Evolutionary conservation across 2,329 filamentous ascomycete species (phyloP).

Genomic region (Hymenoscyphus occultus): DNA sequence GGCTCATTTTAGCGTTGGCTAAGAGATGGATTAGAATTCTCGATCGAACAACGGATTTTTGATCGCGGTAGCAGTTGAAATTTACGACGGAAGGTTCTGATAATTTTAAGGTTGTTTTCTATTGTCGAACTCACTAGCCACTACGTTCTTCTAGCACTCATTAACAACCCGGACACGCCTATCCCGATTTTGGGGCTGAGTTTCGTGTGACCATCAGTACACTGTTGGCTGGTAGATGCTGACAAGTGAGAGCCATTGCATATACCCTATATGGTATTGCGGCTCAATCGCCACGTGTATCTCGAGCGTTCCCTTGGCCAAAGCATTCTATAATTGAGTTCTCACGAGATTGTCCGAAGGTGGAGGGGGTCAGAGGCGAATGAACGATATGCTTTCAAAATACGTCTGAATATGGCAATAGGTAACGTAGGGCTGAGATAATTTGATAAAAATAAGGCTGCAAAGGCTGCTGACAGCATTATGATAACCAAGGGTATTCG

Average conservation of each 20-base stretch:
- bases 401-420: background rate
- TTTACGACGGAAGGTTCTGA: background rate
- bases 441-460: background rate
- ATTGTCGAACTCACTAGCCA: background rate
- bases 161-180: background rate
- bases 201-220: background rate
- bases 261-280: background rate
- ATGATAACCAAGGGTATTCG: background rate
- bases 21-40: background rate
- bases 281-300: background rate
- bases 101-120: background rate
- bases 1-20: constrained; percentile 6
- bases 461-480: background rate
- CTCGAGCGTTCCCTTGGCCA: too few species aligned
- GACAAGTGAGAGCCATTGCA: background rate
- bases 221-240: background rate
- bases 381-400: background rate
- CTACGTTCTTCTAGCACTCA: background rate
- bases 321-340: background rate
- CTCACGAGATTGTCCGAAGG: background rate
- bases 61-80: background rate
- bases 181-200: background rate
- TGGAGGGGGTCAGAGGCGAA: background rate
- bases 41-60: background rate
- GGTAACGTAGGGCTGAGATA: background rate